Evolutionary conservation across 306 rosid species (phyloP).

Genomic region (Prunus padus): DNA sequence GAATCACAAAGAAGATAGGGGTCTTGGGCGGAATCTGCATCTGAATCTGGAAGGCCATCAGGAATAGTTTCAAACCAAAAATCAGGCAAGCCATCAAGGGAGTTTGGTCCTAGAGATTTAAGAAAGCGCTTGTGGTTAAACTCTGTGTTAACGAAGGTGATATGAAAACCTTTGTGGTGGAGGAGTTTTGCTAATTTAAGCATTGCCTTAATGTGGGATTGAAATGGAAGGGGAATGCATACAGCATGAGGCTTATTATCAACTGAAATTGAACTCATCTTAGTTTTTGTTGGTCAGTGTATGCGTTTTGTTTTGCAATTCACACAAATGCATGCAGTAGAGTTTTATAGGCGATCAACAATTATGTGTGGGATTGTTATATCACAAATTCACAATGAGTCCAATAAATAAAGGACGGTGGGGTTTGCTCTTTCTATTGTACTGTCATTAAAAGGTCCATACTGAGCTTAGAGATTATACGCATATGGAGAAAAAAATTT

Average conservation of each 20-base stretch:
- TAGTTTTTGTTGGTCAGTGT: not conserved
- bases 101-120: not conserved
- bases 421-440: not conserved
- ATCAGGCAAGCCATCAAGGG: slow-evolving; percentile 3
- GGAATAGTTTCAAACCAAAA: not conserved
- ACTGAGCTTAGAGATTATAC: not conserved
- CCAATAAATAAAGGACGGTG: not conserved
- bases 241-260: not conserved
- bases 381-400: not conserved
- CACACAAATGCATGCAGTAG: not conserved
- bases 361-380: not conserved
- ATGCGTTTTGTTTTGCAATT: not conserved
- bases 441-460: not conserved
- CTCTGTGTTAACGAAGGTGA: slow-evolving; percentile 3
- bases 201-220: slow-evolving; percentile 13
- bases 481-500: not conserved
- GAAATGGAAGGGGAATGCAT: slow-evolving; percentile 6
- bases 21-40: not conserved
- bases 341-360: not conserved
- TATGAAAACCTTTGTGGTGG: slow-evolving; percentile 10
- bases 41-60: slow-evolving; percentile 7
- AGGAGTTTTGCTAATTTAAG: slow-evolving; percentile 11
- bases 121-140: slow-evolving; percentile 7
- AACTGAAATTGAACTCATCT: not conserved
- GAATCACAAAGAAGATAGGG: not conserved